Percentiles rank a stretch among this genome's conserved stretches.
These are phyloP conservation scores for Pythium monospermum DNA, from an alignment of 352 stramenopile species.

Conservation along the genomic window DNA sequence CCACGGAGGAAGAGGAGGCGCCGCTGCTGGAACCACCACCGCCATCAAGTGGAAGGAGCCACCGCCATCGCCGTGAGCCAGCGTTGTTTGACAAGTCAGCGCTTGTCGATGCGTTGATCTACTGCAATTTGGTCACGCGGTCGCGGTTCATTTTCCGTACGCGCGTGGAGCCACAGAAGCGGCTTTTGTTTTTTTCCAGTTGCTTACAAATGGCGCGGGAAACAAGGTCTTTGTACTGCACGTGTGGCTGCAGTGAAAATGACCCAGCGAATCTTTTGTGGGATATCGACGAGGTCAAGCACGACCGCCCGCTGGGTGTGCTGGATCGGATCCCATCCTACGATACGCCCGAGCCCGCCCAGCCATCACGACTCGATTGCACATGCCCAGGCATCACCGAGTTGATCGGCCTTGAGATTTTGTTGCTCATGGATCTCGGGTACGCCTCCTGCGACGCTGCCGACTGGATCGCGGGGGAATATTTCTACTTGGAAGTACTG, in stretches of 20 bases:
- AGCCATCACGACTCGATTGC: slow-evolving; percentile 28
- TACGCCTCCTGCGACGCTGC: slow-evolving; percentile 69
- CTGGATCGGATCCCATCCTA: slow-evolving; percentile 54
- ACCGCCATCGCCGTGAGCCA: too few species aligned
- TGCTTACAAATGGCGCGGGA: slow-evolving; percentile 66
- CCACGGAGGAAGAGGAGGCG: neutral
- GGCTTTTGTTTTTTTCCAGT: slow-evolving; percentile 54
- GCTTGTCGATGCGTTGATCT: slow-evolving; percentile 68
- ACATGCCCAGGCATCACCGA: slow-evolving; percentile 65
- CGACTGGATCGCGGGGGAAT: slow-evolving; percentile 71
- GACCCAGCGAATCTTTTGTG: slow-evolving; percentile 54
- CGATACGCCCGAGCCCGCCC: slow-evolving; percentile 30
- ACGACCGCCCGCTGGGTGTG: slow-evolving; percentile 48
- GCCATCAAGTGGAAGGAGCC: too few species aligned
- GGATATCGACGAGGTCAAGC: slow-evolving; percentile 71
- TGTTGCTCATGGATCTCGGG: slow-evolving; percentile 69
- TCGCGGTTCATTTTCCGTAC: slow-evolving; percentile 77
- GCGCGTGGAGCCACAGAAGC: slow-evolving; percentile 58
- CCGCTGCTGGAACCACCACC: neutral
- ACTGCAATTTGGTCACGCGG: slow-evolving; percentile 76
- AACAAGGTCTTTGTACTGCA: slow-evolving; percentile 61
- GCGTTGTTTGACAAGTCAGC: slow-evolving; percentile 39
- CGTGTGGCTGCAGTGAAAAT: slow-evolving; percentile 67
- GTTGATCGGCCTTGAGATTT: slow-evolving; percentile 62
- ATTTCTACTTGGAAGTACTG: slow-evolving; percentile 71